Evolutionary conservation across 495 filamentous ascomycete species (phyloP).

Genomic region (Neurospora sp.): DNA sequence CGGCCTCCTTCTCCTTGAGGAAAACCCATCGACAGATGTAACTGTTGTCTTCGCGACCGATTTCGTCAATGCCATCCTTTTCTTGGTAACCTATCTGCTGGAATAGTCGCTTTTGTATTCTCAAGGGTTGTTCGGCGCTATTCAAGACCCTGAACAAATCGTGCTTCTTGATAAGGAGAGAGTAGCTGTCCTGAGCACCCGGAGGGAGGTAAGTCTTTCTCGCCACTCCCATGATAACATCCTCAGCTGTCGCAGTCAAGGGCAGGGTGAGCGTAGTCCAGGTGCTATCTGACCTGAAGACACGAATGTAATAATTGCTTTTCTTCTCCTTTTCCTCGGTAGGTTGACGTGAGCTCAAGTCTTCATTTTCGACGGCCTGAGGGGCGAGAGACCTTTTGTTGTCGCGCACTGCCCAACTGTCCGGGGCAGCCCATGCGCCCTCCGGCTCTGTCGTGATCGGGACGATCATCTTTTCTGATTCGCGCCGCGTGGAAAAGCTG

Average conservation of each 20-base stretch:
- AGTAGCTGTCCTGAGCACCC: conserved; percentile 72
- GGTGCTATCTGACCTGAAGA: conserved; percentile 86
- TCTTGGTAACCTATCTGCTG: conserved; percentile 89
- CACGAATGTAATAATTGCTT: conserved; percentile 77
- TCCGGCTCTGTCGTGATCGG: conserved; percentile 23
- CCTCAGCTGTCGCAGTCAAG: conserved; percentile 71
- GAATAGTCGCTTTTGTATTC: conserved; percentile 86
- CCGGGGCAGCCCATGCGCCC: conserved; percentile 73
- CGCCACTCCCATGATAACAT: conserved; percentile 73
- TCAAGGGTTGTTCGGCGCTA: conserved; percentile 68
- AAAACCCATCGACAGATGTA: conserved; percentile 95
- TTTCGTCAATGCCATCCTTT: conserved; percentile 79
- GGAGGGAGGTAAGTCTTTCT: conserved; percentile 89
- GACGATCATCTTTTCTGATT: conserved; percentile 30
- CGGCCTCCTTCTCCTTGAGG: conserved; percentile 73
- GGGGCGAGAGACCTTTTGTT: conserved; percentile 33
- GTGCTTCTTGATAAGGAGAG: conserved; percentile 89
- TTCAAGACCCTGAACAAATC: conserved; percentile 76
- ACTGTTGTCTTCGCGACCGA: conserved; percentile 96
- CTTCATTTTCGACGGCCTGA: conserved; percentile 53
- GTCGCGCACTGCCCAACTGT: conserved; percentile 83
- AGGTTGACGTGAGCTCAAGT: conserved; percentile 38
- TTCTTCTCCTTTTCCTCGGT: conserved; percentile 46
- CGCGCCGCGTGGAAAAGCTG: conserved; percentile 42
- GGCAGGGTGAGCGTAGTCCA: conserved; percentile 81